Conservation (phyloP, 2,329 filamentous ascomycete species). For the Aspergillus unguis region DNA sequence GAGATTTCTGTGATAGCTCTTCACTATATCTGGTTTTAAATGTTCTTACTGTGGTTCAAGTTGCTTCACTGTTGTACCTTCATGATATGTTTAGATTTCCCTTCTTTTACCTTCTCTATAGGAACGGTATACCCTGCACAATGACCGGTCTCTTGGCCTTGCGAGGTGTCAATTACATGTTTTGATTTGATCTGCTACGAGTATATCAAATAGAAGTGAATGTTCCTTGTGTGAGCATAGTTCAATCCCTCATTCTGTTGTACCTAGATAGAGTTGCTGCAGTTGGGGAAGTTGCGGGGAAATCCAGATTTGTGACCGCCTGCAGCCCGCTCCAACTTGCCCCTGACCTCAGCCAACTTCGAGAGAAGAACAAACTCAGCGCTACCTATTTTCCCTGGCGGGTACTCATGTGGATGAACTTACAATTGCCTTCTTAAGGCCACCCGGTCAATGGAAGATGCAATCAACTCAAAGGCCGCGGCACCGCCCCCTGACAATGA, state of each 20-base stretch:
- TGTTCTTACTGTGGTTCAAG: too few species aligned
- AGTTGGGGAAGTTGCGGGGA: slow-evolving; percentile 2
- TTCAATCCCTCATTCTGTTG: too few species aligned
- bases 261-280: too few species aligned
- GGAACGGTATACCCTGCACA: not conserved
- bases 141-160: not conserved
- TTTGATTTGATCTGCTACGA: not conserved
- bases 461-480: slow-evolving; percentile 24
- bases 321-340: not conserved
- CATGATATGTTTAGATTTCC: slow-evolving; percentile 4
- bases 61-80: not conserved
- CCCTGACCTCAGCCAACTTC: not conserved
- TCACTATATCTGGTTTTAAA: not conserved
- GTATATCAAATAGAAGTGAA: not conserved
- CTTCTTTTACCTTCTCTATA: not conserved
- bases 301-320: slow-evolving; percentile 2
- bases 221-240: slow-evolving; percentile 5
- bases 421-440: slow-evolving; percentile 19
- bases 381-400: not conserved
- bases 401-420: slow-evolving; percentile 21
- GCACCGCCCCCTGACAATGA: slow-evolving; percentile 27
- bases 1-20: slow-evolving; percentile 21
- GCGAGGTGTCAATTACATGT: not conserved
- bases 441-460: slow-evolving; percentile 37
- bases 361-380: not conserved